A percentile compares a stretch with the other conserved stretches of the same genome.
Conservation (phyloP, 495 filamentous ascomycete genomes). For the Podospora didyma region DNA sequence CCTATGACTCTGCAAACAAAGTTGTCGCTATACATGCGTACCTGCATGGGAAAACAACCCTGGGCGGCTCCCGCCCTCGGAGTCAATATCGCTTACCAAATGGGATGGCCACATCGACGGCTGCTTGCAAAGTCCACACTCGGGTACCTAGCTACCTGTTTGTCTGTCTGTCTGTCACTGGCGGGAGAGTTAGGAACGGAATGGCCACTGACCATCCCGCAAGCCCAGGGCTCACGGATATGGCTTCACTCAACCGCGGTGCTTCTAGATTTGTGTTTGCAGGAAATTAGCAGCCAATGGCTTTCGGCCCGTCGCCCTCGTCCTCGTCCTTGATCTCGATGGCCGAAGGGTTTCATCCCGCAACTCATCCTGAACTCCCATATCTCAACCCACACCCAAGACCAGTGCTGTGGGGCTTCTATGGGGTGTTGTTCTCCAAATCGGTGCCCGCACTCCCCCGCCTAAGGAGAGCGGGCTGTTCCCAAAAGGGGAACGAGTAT, state of each 20-base stretch:
- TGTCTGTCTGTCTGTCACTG: background rate
- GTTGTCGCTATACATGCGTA: conserved; percentile 8
- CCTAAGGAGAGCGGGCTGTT: background rate
- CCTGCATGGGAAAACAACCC: conserved; percentile 14
- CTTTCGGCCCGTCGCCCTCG: background rate
- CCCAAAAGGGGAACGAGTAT: background rate
- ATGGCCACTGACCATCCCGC: background rate
- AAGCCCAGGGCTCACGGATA: background rate
- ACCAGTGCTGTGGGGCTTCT: background rate
- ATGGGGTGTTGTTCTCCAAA: conserved; percentile 1
- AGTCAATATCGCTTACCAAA: conserved; percentile 15
- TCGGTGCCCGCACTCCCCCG: conserved; percentile 1
- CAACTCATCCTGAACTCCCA: background rate
- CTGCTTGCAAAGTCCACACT: background rate
- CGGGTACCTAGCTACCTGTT: background rate
- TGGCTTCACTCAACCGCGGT: background rate
- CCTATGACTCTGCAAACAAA: background rate
- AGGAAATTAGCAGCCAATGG: background rate
- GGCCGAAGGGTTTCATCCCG: background rate
- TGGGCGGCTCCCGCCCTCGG: conserved; percentile 5
- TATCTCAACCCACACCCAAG: background rate
- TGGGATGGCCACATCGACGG: conserved; percentile 9
- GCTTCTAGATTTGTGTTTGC: background rate
- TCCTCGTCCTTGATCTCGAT: background rate
- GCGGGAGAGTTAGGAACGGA: background rate